Conservation (phyloP, 305 asterid genomes). For the Ilex paraguariensis region DNA sequence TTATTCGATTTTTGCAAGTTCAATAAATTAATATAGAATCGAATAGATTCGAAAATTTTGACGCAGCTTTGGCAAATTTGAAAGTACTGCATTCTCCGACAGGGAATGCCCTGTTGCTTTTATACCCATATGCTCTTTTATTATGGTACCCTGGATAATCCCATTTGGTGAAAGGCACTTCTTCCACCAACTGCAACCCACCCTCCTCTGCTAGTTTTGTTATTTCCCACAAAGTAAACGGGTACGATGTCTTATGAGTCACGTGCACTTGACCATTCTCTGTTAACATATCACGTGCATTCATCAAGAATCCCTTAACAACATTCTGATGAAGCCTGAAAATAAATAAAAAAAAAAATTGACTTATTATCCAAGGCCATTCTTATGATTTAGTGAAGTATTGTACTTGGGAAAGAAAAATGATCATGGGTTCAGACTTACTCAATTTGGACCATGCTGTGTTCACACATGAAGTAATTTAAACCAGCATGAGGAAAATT, state of each 20-base stretch:
- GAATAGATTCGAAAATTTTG: no score
- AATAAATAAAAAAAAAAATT: neutral
- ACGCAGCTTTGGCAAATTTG: constrained; percentile 16
- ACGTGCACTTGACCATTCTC: constrained; percentile 1
- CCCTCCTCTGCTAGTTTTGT: constrained; percentile 11
- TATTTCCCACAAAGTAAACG: constrained; percentile 20
- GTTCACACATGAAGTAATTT: neutral
- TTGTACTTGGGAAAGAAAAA: no score
- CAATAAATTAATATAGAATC: no score
- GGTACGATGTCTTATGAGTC: constrained; percentile 11
- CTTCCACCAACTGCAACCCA: constrained; percentile 12
- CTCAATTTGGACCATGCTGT: constrained; percentile 12
- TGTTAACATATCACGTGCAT: neutral
- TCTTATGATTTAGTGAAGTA: no score
- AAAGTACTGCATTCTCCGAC: constrained; percentile 21
- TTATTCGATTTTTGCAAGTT: no score
- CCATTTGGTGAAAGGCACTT: neutral
- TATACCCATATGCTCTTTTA: constrained; percentile 12
- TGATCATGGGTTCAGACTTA: constrained; percentile 2
- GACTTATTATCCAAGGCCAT: no score
- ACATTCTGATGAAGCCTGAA: neutral
- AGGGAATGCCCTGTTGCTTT: constrained; percentile 12
- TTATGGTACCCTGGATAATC: constrained; percentile 27
- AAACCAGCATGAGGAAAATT: constrained; percentile 35
- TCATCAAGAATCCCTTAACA: neutral